These are phyloP conservation scores for Pseudognaphalium luteoalbum DNA, from an alignment of 129 eudicot species.

Conservation along the genomic window DNA sequence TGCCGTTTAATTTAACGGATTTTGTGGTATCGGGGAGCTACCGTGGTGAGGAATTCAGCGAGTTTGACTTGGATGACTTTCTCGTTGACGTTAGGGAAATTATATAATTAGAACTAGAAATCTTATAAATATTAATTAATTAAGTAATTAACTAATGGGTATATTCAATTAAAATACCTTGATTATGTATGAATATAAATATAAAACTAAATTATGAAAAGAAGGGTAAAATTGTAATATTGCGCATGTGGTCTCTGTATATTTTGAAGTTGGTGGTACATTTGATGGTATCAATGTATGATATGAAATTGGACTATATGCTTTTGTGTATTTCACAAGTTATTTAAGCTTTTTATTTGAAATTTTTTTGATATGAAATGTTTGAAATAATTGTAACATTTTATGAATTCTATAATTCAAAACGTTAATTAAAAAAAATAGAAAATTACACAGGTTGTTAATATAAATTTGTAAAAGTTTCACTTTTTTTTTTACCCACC, in stretches of 20 bases:
- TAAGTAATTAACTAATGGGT: not conserved
- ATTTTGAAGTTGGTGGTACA: not conserved
- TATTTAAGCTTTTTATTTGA: too few species aligned
- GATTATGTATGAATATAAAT: not conserved
- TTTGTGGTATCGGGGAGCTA: slow-evolving; percentile 23
- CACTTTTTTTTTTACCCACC: too few species aligned
- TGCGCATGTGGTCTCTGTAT: not conserved
- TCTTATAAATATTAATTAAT: too few species aligned
- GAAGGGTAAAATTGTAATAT: slow-evolving; percentile 9
- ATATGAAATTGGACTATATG: not conserved
- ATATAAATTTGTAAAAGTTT: too few species aligned
- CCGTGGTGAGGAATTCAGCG: slow-evolving; percentile 47
- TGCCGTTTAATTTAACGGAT: slow-evolving; percentile 42
- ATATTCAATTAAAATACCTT: slow-evolving; percentile 5
- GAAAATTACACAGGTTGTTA: too few species aligned
- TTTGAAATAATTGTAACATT: too few species aligned
- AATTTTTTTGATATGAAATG: too few species aligned
- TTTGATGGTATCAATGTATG: not conserved
- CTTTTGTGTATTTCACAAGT: too few species aligned
- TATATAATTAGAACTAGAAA: not conserved
- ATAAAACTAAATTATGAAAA: not conserved
- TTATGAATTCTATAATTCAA: too few species aligned
- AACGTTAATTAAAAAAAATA: too few species aligned
- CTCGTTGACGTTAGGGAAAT: slow-evolving; percentile 38
- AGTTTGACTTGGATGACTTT: slow-evolving; percentile 54